phyloP scores from a whole-genome alignment of 257 asterid genomes.

The Misopates orontium region DNA sequence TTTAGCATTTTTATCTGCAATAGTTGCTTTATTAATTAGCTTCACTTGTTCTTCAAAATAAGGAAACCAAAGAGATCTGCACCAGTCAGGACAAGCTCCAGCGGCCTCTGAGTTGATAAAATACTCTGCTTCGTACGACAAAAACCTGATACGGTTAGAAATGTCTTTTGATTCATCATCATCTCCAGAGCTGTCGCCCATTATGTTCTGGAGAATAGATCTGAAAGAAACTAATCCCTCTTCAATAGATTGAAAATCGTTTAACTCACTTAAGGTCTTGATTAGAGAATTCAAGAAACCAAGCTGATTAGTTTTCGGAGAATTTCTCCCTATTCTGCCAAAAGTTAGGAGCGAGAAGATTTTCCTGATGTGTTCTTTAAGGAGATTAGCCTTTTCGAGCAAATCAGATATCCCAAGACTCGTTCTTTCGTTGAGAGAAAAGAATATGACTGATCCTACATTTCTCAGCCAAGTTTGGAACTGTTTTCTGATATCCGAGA shows the following conservation, averaged over 20 bases:
- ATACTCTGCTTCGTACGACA: slow-evolving; percentile 2
- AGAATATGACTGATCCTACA: background rate
- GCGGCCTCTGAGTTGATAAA: background rate
- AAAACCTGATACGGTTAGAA: background rate
- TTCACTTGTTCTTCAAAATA: too few relatives aligned
- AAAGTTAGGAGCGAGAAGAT: too few relatives aligned
- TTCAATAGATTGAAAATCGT: background rate
- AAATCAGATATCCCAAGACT: slow-evolving; percentile 8
- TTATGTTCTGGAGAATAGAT: background rate
- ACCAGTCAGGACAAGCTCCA: background rate
- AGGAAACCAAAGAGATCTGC: too few relatives aligned
- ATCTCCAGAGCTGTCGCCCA: background rate
- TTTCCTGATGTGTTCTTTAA: background rate
- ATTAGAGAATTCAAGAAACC: background rate
- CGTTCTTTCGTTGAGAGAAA: background rate
- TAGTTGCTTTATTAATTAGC: background rate
- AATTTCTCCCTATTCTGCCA: background rate
- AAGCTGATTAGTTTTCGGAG: background rate
- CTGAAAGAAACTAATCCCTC: background rate
- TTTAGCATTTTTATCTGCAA: background rate
- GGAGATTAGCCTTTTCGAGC: background rate
- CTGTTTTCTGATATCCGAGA: background rate
- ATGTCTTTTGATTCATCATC: background rate
- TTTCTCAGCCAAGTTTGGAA: background rate
- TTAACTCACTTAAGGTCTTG: background rate